phyloP scores from a whole-genome alignment of 192 early-diverging fungal genomes.

The Coemansia biformis region DNA sequence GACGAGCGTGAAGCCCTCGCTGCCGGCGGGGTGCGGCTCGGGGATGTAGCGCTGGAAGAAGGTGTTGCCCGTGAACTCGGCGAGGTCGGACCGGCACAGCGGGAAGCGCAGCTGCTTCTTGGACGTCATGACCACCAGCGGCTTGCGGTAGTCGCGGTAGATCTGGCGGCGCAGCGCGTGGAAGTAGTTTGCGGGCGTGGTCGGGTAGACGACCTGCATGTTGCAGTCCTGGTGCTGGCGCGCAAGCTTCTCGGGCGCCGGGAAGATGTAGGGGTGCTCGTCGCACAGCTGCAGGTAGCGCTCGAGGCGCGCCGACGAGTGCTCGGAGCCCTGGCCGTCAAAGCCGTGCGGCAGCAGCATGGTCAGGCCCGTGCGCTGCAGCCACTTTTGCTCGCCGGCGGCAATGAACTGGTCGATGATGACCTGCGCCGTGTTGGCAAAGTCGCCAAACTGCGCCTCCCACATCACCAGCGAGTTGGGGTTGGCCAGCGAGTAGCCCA shows the following conservation, averaged over 20 bases:
- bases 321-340: conserved; percentile 98
- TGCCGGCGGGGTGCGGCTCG: conserved; percentile 74
- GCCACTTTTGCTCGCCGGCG: conserved; percentile 96
- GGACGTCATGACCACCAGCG: conserved; percentile 72
- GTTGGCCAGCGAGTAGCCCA: conserved; percentile 92
- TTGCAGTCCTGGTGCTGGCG: conserved; percentile 98
- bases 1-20: conserved; percentile 56
- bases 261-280: conserved; percentile 85
- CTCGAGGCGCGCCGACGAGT: conserved; percentile 93
- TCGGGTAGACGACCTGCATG: conserved; percentile 94
- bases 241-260: conserved; percentile 68
- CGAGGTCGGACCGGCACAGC: conserved; percentile 75
- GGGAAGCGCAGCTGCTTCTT: conserved; percentile 94
- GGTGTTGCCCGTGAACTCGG: conserved; percentile 75
- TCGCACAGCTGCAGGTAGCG: conserved; percentile 93
- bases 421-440: conserved; percentile 94
- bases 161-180: conserved; percentile 93
- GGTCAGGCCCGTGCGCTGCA: conserved; percentile 91
- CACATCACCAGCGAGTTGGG: conserved; percentile 91
- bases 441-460: conserved; percentile 99
- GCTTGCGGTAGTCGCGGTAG: conserved; percentile 96
- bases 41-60: conserved; percentile 90
- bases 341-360: conserved; percentile 95
- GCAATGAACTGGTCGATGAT: conserved; percentile 98
- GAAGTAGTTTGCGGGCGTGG: conserved; percentile 98